Evolutionary conservation across 2,329 filamentous ascomycete genomes (phyloP).

Genomic region (Colletotrichum sp.): DNA sequence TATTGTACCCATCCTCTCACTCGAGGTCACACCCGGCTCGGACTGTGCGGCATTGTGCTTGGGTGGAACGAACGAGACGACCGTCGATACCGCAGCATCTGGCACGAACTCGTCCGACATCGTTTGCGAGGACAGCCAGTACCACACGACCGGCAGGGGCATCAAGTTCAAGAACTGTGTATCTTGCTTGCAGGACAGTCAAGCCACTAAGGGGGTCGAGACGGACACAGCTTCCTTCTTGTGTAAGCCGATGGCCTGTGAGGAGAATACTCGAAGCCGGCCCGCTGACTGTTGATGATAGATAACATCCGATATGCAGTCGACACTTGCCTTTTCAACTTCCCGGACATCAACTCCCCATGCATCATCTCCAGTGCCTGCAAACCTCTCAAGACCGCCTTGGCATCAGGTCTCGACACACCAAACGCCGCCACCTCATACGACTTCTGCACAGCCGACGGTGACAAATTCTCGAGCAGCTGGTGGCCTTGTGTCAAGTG

Average conservation of each 20-base stretch:
- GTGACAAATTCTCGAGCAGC: conserved; percentile 35
- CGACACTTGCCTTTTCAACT: conserved; percentile 50
- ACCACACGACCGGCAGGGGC: conserved; percentile 38
- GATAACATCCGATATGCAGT: conserved; percentile 57
- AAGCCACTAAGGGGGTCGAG: too few species aligned
- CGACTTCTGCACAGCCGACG: conserved; percentile 47
- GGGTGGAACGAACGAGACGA: conserved; percentile 38
- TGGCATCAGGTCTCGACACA: conserved; percentile 37
- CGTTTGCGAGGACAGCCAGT: conserved; percentile 47
- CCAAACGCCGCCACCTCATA: conserved; percentile 30
- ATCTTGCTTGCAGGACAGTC: conserved; percentile 49
- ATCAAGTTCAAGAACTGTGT: conserved; percentile 53
- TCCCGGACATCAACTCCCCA: conserved; percentile 40
- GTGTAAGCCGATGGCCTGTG: too few species aligned
- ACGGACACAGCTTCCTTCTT: conserved; percentile 49
- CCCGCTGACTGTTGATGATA: conserved; percentile 26
- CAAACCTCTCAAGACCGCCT: conserved; percentile 38
- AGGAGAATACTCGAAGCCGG: too few species aligned
- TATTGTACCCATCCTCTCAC: conserved; percentile 29
- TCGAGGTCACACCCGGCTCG: conserved; percentile 57
- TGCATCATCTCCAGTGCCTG: conserved; percentile 50
- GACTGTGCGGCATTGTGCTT: conserved; percentile 54
- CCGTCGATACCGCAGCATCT: conserved; percentile 37
- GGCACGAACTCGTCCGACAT: conserved; percentile 53
- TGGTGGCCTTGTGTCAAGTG: conserved; percentile 47